These are phyloP conservation scores for Lachancea sp. DNA, from an alignment of 805 yeast genomes.

Conservation along the genomic window DNA sequence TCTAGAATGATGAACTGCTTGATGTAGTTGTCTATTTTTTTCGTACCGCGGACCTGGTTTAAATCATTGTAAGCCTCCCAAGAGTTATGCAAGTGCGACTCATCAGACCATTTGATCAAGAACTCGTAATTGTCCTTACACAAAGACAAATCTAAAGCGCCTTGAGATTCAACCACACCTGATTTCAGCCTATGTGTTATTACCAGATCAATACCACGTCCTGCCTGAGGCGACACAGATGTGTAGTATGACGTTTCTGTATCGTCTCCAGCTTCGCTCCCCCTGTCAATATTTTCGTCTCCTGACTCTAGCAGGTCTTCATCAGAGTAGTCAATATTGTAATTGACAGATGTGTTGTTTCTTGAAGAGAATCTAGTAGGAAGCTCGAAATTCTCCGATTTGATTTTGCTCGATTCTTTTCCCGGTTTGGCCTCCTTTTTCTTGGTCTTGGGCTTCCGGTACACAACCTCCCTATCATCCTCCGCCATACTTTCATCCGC, in stretches of 20 bases:
- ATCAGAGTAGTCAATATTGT: conserved; percentile 60
- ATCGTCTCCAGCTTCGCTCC: conserved; percentile 16
- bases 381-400: conserved; percentile 24
- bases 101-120: conserved; percentile 77
- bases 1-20: conserved; percentile 69
- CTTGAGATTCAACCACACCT: conserved; percentile 24
- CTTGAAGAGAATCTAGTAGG: conserved; percentile 78
- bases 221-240: conserved; percentile 33
- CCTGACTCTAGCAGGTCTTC: conserved; percentile 38
- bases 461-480: conserved; percentile 15
- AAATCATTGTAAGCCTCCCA: conserved; percentile 71
- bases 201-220: conserved; percentile 25
- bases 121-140: conserved; percentile 57
- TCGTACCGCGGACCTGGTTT: conserved; percentile 54
- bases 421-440: conserved; percentile 18
- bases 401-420: conserved; percentile 12
- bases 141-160: conserved; percentile 38
- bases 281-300: conserved; percentile 14
- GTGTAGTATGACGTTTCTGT: conserved; percentile 24
- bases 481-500: conserved; percentile 19
- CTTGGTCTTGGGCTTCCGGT: conserved; percentile 11
- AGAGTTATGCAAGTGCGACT: conserved; percentile 89
- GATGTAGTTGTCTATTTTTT: conserved; percentile 85
- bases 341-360: conserved; percentile 58
- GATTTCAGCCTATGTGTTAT: conserved; percentile 26